Conservation (phyloP, 306 rosid species). For the Adenanthera pavonina region DNA sequence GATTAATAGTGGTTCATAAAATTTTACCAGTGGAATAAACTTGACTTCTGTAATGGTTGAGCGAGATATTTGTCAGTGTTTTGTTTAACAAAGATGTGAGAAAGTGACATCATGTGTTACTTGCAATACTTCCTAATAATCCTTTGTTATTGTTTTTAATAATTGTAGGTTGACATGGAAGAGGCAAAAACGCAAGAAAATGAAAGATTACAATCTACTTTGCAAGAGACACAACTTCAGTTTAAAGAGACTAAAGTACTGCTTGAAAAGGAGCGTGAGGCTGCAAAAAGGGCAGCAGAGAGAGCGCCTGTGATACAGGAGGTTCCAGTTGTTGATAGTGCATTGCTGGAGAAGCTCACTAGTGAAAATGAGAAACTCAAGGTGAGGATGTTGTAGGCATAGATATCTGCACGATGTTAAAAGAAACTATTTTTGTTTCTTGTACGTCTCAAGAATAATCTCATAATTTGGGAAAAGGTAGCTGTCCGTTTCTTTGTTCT, state of each 20-base stretch:
- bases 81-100: neutral
- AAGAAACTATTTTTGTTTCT: conserved; percentile 6
- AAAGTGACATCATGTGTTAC: neutral
- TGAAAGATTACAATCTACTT: conserved; percentile 77
- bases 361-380: conserved; percentile 95
- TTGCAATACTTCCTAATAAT: conserved; percentile 39
- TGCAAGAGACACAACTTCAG: conserved; percentile 83
- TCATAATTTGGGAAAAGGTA: conserved; percentile 21
- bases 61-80: neutral
- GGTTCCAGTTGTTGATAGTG: conserved; percentile 92
- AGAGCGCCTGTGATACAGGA: conserved; percentile 77
- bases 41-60: conserved; percentile 22
- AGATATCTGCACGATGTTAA: conserved; percentile 16
- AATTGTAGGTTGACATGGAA: conserved; percentile 79
- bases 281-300: conserved; percentile 72
- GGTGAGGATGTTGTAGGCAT: conserved; percentile 59
- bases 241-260: conserved; percentile 78
- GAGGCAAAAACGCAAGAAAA: conserved; percentile 94
- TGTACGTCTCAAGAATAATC: conserved; percentile 20
- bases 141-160: conserved; percentile 9
- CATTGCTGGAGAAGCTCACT: conserved; percentile 73
- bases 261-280: conserved; percentile 80
- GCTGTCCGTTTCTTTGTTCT: conserved; percentile 36
- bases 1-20: conserved; percentile 19
- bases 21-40: conserved; percentile 9